Base-by-base conservation (phyloP, 2,329 filamentous ascomycete genomes). In the Apiospora arundinis region DNA sequence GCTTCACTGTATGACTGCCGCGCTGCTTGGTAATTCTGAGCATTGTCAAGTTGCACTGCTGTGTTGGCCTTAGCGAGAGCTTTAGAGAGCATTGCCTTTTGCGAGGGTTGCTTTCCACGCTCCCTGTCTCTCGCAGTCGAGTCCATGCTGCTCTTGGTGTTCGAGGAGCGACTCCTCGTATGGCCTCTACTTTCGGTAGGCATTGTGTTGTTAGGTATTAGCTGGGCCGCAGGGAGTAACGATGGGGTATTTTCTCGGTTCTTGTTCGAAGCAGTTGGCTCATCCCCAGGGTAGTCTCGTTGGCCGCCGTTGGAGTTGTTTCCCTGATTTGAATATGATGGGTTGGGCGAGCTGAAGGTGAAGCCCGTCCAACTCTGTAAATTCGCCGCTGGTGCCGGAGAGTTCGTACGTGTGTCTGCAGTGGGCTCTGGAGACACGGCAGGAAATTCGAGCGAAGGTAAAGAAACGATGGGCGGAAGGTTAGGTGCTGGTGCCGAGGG, bases 1-100 rank as follows among this genome's bases (percentile, higher is more conserved):
- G 97, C 96, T 82, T 99, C 96, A 14, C 89, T 87, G 80, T 99
- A 99, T 18, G 95, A 95, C 77, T 94, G 90, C 79, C 97, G 92
- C 23, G 96, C 96, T 52, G 94, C 95, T 80, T 95, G 93, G 74
- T 96, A 95, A 78, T 98, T 97, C 78, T 96, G 93, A 18, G 94
- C 95, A 88, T 98, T 98, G 83, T 99, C 96, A 52, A 99, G 89
- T 75, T 98, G 89, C 37, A 99, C 96, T 28, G 96, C 96, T 16
- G 94, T 95, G 79, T 99, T 98, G 68, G 96, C 96, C 83, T 98
- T 97, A 80, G 97, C 93, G 70, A 99, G 85, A 0, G 96, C 96
- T 76, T 93, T 93, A n/a, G 95, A 97, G 46, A 99, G 88, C 95
- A 98, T 98, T 14, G 92, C 93, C 85, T 98, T 98, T 80, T 98